Conservation (phyloP, 2,329 filamentous ascomycete species). For the Fusarium neocosmosporiellum region DNA sequence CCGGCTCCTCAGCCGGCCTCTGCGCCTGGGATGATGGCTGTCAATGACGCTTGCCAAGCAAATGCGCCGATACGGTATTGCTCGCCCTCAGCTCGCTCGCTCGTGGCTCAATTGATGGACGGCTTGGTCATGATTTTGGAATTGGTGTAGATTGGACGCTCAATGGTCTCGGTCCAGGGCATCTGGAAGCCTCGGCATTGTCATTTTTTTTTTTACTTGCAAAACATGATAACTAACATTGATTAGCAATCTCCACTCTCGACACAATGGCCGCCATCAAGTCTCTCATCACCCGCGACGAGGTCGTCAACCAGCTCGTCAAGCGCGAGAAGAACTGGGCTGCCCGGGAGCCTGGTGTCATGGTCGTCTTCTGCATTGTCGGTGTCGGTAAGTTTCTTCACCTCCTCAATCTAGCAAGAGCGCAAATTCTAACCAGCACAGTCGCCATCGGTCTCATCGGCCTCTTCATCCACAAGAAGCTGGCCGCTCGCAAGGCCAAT, state of each 20-base stretch:
- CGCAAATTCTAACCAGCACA: constrained; percentile 35
- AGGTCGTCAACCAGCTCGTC: constrained; percentile 51
- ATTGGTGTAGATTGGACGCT: constrained; percentile 15
- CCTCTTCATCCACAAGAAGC: constrained; percentile 48
- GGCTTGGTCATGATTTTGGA: constrained; percentile 9
- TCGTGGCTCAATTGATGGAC: constrained; percentile 22
- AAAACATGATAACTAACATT: constrained; percentile 11
- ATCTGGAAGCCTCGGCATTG: neutral
- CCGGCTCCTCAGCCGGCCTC: constrained; percentile 17
- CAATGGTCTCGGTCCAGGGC: constrained; percentile 19
- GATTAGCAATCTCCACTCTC: constrained; percentile 42
- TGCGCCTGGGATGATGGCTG: constrained; percentile 6
- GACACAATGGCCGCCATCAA: constrained; percentile 57
- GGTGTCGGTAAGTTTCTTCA: constrained; percentile 49
- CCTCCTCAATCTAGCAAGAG: neutral
- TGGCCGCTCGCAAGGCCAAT: constrained; percentile 48
- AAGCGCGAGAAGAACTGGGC: constrained; percentile 58
- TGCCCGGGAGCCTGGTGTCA: constrained; percentile 52
- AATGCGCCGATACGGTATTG: neutral
- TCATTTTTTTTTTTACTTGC: too few relatives aligned
- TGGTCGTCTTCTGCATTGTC: constrained; percentile 58
- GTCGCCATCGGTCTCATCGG: constrained; percentile 49
- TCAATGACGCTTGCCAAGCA: constrained; percentile 30
- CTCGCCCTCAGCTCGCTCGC: constrained; percentile 1
- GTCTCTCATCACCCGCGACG: constrained; percentile 52